These are phyloP conservation scores for Aspergillus indologenus DNA, from an alignment of 495 filamentous ascomycete species.

Conservation along the genomic window DNA sequence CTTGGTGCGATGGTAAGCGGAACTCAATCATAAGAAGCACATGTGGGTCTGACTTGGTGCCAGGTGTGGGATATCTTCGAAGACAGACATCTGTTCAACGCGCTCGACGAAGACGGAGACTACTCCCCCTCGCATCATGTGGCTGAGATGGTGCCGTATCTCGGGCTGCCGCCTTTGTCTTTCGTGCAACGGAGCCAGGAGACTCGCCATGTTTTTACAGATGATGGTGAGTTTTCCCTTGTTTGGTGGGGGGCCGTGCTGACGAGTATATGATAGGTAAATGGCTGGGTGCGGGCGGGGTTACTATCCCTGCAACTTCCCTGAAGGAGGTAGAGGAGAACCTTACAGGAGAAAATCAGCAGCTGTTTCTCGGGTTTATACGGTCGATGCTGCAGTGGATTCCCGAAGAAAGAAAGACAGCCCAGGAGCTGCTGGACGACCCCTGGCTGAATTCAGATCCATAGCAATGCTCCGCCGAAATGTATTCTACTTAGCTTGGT, in stretches of 20 bases:
- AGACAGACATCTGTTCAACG: slow-evolving; percentile 14
- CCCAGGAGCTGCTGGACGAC: slow-evolving; percentile 35
- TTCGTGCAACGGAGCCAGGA: slow-evolving; percentile 23
- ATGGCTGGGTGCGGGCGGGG: slow-evolving; percentile 9
- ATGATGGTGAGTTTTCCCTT: slow-evolving; percentile 23
- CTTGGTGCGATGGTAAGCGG: slow-evolving; percentile 38
- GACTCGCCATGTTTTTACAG: slow-evolving; percentile 24
- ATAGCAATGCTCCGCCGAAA: too few species aligned
- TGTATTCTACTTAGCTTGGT: too few species aligned
- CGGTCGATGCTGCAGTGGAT: slow-evolving; percentile 42
- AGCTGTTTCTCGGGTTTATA: slow-evolving; percentile 35
- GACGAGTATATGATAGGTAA: background rate
- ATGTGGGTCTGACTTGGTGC: background rate
- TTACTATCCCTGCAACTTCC: slow-evolving; percentile 8
- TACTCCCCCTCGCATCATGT: slow-evolving; percentile 24
- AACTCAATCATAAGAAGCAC: background rate
- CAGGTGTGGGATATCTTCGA: slow-evolving; percentile 10
- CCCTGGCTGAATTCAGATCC: slow-evolving; percentile 34
- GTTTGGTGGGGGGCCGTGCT: slow-evolving; percentile 1
- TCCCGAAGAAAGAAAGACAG: slow-evolving; percentile 35
- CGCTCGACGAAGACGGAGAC: slow-evolving; percentile 8
- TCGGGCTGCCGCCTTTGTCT: slow-evolving; percentile 26
- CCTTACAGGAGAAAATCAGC: slow-evolving; percentile 25
- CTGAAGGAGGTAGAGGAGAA: slow-evolving; percentile 19
- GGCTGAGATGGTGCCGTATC: slow-evolving; percentile 27